These are phyloP conservation scores for Penicillium coffeae DNA, from an alignment of 495 filamentous ascomycete genomes.

Conservation along the genomic window DNA sequence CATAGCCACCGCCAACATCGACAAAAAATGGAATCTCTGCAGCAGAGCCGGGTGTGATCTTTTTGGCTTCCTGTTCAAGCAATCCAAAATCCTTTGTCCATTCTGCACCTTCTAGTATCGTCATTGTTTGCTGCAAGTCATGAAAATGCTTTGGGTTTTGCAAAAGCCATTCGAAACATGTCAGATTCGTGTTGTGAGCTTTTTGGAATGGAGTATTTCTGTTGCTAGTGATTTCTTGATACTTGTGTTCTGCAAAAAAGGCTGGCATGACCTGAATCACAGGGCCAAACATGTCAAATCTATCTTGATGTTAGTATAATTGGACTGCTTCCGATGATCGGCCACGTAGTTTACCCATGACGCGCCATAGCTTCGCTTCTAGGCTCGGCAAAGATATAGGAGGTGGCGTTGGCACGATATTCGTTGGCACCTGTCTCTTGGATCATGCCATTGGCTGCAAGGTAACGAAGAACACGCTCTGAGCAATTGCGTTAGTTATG, in stretches of 20 bases:
- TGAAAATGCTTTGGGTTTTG: constrained; percentile 34
- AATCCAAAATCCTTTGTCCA: constrained; percentile 33
- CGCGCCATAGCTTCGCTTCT: constrained; percentile 26
- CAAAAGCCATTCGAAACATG: constrained; percentile 37
- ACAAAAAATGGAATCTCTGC: constrained; percentile 37
- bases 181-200: constrained; percentile 37
- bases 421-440: constrained; percentile 29
- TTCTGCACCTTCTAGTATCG: constrained; percentile 19
- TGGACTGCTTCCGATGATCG: not conserved
- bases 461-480: constrained; percentile 45
- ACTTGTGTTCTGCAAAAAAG: constrained; percentile 38
- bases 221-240: constrained; percentile 33
- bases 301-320: constrained; percentile 12
- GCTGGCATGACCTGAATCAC: constrained; percentile 28
- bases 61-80: constrained; percentile 14
- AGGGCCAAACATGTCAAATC: constrained; percentile 31
- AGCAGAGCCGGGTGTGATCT: constrained; percentile 1
- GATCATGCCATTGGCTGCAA: constrained; percentile 36
- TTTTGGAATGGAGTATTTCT: constrained; percentile 37
- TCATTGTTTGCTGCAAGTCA: constrained; percentile 38
- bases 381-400: constrained; percentile 24
- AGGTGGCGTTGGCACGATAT: constrained; percentile 32
- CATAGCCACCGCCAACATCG: constrained; percentile 51
- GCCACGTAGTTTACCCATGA: constrained; percentile 21
- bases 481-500: not conserved